Evolutionary conservation across 192 early-diverging fungal species (phyloP).

Genomic region (Geranomyces variabilis): DNA sequence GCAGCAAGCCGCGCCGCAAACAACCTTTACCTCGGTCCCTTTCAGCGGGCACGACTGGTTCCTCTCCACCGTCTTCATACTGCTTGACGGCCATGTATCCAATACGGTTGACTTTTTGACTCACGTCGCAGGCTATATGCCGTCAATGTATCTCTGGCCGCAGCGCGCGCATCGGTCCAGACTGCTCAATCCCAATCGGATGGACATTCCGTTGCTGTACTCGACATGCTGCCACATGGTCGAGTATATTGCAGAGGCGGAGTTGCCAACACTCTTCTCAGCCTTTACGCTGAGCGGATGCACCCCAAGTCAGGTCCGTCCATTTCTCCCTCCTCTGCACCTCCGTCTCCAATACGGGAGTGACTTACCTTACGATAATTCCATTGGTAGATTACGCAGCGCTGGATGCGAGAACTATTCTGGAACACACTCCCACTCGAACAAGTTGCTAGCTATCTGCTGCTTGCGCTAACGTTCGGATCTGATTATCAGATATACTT

Average conservation of each 20-base stretch:
- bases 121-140: constrained; percentile 16
- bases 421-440: constrained; percentile 54
- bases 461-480: constrained; percentile 37
- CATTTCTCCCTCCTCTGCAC: not conserved
- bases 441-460: constrained; percentile 43
- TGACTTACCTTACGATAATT: not conserved
- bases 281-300: constrained; percentile 57
- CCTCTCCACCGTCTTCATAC: constrained; percentile 41
- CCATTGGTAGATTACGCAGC: constrained; percentile 40
- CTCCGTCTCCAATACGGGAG: no score
- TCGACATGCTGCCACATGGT: constrained; percentile 47
- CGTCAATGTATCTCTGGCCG: constrained; percentile 43
- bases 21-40: not conserved
- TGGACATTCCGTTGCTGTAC: constrained; percentile 40
- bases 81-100: constrained; percentile 28
- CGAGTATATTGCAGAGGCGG: constrained; percentile 47
- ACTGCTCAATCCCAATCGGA: not conserved
- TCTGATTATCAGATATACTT: constrained; percentile 56
- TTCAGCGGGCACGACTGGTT: constrained; percentile 54
- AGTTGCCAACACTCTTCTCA: constrained; percentile 45
- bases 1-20: not conserved
- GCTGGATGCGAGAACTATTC: constrained; percentile 56
- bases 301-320: constrained; percentile 53
- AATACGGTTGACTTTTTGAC: constrained; percentile 24
- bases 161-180: constrained; percentile 10